Percentiles rank a stretch among this genome's conserved stretches.
Conservation (phyloP, 129 eudicot genomes). For the Artemisia argyi region DNA sequence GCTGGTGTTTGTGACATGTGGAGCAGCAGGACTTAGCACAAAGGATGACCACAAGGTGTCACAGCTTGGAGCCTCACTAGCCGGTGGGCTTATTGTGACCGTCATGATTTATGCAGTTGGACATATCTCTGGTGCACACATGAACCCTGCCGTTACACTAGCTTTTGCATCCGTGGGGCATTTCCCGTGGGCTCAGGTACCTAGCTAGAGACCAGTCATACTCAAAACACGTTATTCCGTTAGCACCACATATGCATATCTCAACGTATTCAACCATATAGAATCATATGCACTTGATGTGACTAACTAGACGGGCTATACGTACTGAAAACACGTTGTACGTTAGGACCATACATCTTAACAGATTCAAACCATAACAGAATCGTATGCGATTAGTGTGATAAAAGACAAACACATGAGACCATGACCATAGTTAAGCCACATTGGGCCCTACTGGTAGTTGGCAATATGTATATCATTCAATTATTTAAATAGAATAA, state of each 20-base stretch:
- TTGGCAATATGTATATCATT: constrained; percentile 12
- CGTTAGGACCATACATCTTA: neutral
- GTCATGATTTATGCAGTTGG: constrained; percentile 96
- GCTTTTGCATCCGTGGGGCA: constrained; percentile 74
- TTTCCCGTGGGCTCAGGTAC: constrained; percentile 76
- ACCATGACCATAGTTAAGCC: constrained; percentile 9
- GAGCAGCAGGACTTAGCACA: constrained; percentile 52
- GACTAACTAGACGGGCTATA: constrained; percentile 9
- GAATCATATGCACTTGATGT: constrained; percentile 2
- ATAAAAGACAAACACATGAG: constrained; percentile 27
- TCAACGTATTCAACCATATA: neutral
- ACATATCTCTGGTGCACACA: constrained; percentile 90
- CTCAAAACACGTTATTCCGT: neutral
- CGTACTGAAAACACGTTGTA: neutral
- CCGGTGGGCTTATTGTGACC: constrained; percentile 80
- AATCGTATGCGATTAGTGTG: constrained; percentile 10
- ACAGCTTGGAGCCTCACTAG: constrained; percentile 71
- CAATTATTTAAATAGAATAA: neutral
- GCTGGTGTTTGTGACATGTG: constrained; percentile 84
- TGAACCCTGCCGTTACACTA: constrained; percentile 94
- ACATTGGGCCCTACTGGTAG: constrained; percentile 10
- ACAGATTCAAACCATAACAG: neutral
- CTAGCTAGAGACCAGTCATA: neutral
- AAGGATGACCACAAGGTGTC: constrained; percentile 52
- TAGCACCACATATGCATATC: constrained; percentile 5